Evolutionary conservation across 179 eudicot species (phyloP).

Genomic region (Amaranthus tricolor): DNA sequence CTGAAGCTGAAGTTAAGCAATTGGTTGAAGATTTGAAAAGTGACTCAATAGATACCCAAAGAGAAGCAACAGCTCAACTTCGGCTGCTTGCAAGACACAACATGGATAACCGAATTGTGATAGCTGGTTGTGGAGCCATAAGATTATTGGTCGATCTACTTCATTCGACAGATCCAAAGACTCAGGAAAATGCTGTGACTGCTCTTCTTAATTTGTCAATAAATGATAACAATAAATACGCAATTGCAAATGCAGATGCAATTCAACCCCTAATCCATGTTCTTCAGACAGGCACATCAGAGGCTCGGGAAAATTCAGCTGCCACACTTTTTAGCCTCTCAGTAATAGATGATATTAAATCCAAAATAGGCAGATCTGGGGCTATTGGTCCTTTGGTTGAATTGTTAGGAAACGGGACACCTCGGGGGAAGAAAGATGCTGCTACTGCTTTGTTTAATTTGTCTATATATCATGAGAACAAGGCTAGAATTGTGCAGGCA

Average conservation of each 20-base stretch:
- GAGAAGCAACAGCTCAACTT: conserved; percentile 40
- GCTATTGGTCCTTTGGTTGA: conserved; percentile 48
- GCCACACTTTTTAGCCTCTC: conserved; percentile 51
- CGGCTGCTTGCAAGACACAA: conserved; percentile 39
- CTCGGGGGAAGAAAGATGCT: conserved; percentile 46
- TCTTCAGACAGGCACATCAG: conserved; percentile 41
- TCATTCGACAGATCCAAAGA: conserved; percentile 27
- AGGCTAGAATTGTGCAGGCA: conserved; percentile 35
- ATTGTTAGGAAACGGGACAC: conserved; percentile 41
- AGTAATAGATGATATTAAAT: conserved; percentile 36
- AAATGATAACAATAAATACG: conserved; percentile 35
- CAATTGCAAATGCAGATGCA: conserved; percentile 40
- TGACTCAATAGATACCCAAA: conserved; percentile 28
- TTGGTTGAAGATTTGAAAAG: conserved; percentile 33
- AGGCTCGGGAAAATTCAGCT: conserved; percentile 46
- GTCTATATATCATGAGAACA: conserved; percentile 43
- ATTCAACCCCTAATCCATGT: conserved; percentile 44
- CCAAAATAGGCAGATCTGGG: conserved; percentile 40
- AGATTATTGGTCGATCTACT: conserved; percentile 33
- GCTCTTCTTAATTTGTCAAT: conserved; percentile 44
- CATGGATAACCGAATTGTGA: conserved; percentile 39
- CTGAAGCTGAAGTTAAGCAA: conserved; percentile 30
- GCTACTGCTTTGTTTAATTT: conserved; percentile 44
- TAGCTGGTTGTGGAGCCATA: conserved; percentile 42
- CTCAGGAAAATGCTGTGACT: conserved; percentile 43